Base-by-base conservation (phyloP, 441 rosid species). In the Euphorbia neoarborescens region DNA sequence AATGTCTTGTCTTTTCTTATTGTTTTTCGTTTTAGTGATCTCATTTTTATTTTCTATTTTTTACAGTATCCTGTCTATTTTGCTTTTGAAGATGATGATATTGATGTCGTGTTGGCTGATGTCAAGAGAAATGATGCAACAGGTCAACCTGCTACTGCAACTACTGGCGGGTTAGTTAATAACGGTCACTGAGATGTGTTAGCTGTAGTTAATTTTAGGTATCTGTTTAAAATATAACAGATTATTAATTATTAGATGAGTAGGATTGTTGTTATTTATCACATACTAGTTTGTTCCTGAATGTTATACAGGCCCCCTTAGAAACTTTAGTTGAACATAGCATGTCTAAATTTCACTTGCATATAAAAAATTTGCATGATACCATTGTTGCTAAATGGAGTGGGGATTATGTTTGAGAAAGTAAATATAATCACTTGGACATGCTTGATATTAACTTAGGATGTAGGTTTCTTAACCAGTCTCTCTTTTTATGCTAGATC, bases 141-240 rank as follows among this genome's bases (percentile, higher is more conserved):
- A 77, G 95, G 99, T 81, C 97, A 88, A 75, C 92, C 92, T 66
- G 99, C 97, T 76, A 87, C 99, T 72, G 96, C 99, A 25, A 94
- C 96, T 32, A 87, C 96, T 13, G 99, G 99, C 81, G 97, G 99
- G 99, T 91, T 75, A 84, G 97, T 90, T 60, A 51, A 65, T 66
- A 38, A 57, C 62, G 42, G 65, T 9, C 57, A 24, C 69, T 2
- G 5, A 9, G 50, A 46, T 75, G 25, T 62, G 28, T 28, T 60
- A 75, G 17, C 53, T 50, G 58, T 62, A 71, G 35, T 69, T 34
- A 42, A 19, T 61, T 2, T 30, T 24, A 3, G 50, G 42, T 48
- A 8, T 20, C 7, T 20, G 10, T 27, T 35, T 57, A 27, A 32
- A 7, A 27, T 10, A 63, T 51, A 25, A 54, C 51, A 63, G 58